A percentile compares a stretch with the other conserved stretches of the same genome.
These are phyloP conservation scores for Diplodia seriata DNA, from an alignment of 2,329 filamentous ascomycete genomes.

Conservation along the genomic window DNA sequence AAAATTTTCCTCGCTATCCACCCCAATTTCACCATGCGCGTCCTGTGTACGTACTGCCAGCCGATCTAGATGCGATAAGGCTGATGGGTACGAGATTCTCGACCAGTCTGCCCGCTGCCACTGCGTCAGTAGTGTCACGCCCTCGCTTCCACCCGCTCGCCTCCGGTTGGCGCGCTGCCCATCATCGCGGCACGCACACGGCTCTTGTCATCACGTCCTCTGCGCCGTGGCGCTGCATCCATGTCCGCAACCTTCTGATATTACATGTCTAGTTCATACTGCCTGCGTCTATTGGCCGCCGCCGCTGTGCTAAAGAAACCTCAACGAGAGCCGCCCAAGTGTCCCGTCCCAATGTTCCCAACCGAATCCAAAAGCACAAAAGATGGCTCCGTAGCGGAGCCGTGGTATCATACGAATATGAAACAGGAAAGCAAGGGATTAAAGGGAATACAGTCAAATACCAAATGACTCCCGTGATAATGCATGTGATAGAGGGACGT, in stretches of 20 bases:
- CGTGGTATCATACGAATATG: slow-evolving; percentile 32
- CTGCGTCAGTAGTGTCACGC: background rate
- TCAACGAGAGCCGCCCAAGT: background rate
- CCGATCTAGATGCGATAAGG: slow-evolving; percentile 25
- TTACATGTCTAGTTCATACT: slow-evolving; percentile 25
- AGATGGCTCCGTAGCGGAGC: slow-evolving; percentile 8
- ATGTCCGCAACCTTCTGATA: slow-evolving; percentile 6
- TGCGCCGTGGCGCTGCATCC: slow-evolving; percentile 4
- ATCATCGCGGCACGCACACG: background rate
- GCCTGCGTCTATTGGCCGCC: slow-evolving; percentile 12
- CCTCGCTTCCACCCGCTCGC: slow-evolving; percentile 18
- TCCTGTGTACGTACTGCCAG: too few species aligned
- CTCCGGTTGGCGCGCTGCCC: background rate
- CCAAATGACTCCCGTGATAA: slow-evolving; percentile 14
- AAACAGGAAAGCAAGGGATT: slow-evolving; percentile 22
- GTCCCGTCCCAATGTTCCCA: background rate
- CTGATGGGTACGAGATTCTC: slow-evolving; percentile 24
- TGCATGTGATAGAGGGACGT: slow-evolving; percentile 25
- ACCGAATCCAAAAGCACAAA: background rate
- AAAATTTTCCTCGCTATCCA: background rate
- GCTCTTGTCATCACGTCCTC: too few species aligned
- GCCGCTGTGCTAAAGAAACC: too few species aligned
- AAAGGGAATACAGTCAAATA: background rate
- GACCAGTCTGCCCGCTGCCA: slow-evolving; percentile 5
- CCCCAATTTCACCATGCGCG: background rate